phyloP scores from a whole-genome alignment of 202 grass and related monocot species.

The Digitaria exilis region DNA sequence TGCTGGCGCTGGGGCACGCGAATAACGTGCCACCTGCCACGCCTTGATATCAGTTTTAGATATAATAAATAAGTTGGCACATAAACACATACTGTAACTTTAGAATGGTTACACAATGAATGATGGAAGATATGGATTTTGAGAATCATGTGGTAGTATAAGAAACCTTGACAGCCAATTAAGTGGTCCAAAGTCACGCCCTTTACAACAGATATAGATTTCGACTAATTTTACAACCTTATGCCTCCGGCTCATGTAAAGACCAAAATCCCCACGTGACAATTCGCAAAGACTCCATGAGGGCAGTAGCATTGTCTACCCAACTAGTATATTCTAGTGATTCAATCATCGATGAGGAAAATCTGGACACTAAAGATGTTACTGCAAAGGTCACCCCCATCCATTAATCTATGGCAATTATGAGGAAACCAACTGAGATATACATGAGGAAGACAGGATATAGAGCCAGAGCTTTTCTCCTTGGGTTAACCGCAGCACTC shows the following conservation, averaged over 20 bases:
- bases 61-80: too few relatives aligned
- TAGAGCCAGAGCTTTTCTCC: constrained; percentile 90
- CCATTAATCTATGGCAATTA: constrained; percentile 89
- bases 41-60: too few relatives aligned
- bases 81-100: background rate
- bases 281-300: background rate
- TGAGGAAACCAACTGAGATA: constrained; percentile 94
- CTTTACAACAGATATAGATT: constrained; percentile 48
- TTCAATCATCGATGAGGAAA: constrained; percentile 30
- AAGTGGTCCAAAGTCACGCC: constrained; percentile 23
- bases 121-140: background rate
- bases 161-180: constrained; percentile 31
- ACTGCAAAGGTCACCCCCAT: constrained; percentile 2
- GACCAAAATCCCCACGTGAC: constrained; percentile 25
- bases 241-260: constrained; percentile 17
- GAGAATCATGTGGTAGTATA: background rate
- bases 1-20: too few relatives aligned
- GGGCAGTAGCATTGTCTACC: constrained; percentile 23
- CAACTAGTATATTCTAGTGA: constrained; percentile 39
- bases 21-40: too few relatives aligned
- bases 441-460: constrained; percentile 99
- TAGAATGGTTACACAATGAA: background rate
- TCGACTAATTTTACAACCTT: constrained; percentile 46
- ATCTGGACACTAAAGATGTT: background rate
- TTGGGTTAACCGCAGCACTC: constrained; percentile 95